phyloP scores from a whole-genome alignment of 1,139 yeast genomes.

The Suhomyces taliae region DNA sequence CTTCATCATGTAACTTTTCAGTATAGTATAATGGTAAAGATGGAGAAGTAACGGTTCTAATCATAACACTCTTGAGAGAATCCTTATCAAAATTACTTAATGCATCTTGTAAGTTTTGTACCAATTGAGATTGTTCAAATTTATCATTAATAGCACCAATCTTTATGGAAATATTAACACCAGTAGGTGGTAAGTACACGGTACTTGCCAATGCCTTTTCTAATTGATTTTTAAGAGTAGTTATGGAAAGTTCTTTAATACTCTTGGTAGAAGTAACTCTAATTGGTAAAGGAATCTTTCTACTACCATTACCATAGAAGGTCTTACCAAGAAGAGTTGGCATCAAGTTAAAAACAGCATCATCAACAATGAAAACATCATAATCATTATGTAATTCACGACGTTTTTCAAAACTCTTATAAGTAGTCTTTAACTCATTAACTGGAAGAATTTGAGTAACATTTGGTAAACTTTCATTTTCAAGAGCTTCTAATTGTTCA shows the following conservation, averaged over 20 bases:
- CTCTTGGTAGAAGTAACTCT: conserved; percentile 43
- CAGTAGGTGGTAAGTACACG: conserved; percentile 69
- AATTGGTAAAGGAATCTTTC: conserved; percentile 73
- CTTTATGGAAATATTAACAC: conserved; percentile 64
- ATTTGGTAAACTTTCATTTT: conserved; percentile 51
- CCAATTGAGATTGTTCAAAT: conserved; percentile 31
- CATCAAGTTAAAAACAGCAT: conserved; percentile 71
- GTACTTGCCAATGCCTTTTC: conserved; percentile 59
- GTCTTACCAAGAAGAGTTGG: conserved; percentile 83
- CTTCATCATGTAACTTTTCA: conserved; percentile 52
- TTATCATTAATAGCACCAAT: conserved; percentile 58
- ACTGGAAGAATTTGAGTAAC: conserved; percentile 53
- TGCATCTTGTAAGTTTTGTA: conserved; percentile 59
- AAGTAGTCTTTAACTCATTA: conserved; percentile 61
- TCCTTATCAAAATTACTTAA: conserved; percentile 47
- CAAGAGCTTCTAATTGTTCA: conserved; percentile 61
- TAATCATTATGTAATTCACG: conserved; percentile 60
- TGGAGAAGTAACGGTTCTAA: conserved; percentile 75
- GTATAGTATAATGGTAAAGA: conserved; percentile 79
- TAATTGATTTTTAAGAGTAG: conserved; percentile 59
- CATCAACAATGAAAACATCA: conserved; percentile 83
- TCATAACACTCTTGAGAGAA: conserved; percentile 56
- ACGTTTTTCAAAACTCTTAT: conserved; percentile 68
- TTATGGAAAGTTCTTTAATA: conserved; percentile 49
- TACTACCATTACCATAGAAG: conserved; percentile 55